phyloP scores from a whole-genome alignment of 495 filamentous ascomycete genomes.

The Lophiostoma macrostomum region DNA sequence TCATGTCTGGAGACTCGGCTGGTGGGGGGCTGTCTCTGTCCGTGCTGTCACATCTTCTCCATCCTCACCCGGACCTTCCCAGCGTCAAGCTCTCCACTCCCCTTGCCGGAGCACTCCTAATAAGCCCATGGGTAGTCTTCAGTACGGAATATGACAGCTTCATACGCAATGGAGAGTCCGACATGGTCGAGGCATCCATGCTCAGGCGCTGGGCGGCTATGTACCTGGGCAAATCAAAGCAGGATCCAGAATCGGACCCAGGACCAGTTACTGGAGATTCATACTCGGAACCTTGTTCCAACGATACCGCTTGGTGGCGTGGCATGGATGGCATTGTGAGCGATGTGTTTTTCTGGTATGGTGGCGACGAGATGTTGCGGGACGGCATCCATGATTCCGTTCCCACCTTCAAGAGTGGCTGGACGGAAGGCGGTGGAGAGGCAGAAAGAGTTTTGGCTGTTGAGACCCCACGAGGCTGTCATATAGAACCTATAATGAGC shows the following conservation, averaged over 20 bases:
- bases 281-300: constrained; percentile 4
- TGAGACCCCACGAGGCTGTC: neutral
- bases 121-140: constrained; percentile 18
- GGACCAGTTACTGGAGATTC: constrained; percentile 3
- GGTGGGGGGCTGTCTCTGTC: constrained; percentile 7
- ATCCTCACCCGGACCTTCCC: neutral
- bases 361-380: constrained; percentile 5
- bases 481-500: constrained; percentile 11
- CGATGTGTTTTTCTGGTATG: constrained; percentile 5
- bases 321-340: constrained; percentile 1
- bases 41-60: constrained; percentile 13
- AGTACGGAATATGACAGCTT: constrained; percentile 2
- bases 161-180: constrained; percentile 4
- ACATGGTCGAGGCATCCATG: neutral
- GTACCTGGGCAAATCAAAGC: constrained; percentile 4
- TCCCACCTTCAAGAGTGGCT: neutral
- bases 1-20: constrained; percentile 16
- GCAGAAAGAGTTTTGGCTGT: neutral
- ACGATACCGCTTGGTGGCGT: constrained; percentile 3
- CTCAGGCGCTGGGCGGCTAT: constrained; percentile 13
- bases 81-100: constrained; percentile 4
- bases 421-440: constrained; percentile 8
- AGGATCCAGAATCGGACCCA: constrained; percentile 7
- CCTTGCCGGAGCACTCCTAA: neutral
- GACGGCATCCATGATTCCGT: neutral